phyloP scores from a whole-genome alignment of 192 early-diverging fungal genomes.

The Ambispora gerdemannii region DNA sequence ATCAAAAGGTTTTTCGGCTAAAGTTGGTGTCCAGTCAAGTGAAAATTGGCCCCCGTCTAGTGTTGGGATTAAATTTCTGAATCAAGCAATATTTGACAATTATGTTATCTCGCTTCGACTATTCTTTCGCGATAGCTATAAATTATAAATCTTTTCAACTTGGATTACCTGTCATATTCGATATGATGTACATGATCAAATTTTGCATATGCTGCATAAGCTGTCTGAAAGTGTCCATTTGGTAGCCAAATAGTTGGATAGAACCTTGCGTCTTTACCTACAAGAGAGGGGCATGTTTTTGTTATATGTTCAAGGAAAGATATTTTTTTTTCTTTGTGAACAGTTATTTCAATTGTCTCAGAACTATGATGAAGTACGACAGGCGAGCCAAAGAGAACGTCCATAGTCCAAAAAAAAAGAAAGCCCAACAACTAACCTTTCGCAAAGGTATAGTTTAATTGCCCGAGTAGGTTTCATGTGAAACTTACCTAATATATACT shows the following conservation, averaged over 20 bases:
- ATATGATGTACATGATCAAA: conserved; percentile 40
- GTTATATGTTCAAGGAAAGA: conserved; percentile 36
- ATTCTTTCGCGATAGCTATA: no score
- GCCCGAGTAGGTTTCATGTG: no score
- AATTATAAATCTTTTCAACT: not conserved
- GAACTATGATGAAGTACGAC: conserved; percentile 1
- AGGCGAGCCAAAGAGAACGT: conserved; percentile 6
- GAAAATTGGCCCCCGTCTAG: conserved; percentile 84
- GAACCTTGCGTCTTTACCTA: conserved; percentile 53
- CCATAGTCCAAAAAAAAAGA: no score
- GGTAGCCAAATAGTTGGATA: conserved; percentile 69
- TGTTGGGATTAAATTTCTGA: conserved; percentile 57
- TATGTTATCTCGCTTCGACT: no score
- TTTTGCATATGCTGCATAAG: conserved; percentile 53
- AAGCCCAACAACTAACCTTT: no score
- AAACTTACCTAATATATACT: no score
- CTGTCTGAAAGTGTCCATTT: conserved; percentile 80
- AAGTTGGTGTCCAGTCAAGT: conserved; percentile 80
- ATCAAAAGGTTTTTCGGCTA: conserved; percentile 50
- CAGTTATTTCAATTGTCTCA: not conserved
- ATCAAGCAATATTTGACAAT: no score
- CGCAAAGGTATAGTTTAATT: no score
- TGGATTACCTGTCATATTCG: conserved; percentile 61
- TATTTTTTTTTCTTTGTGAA: conserved; percentile 6
- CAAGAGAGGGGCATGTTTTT: conserved; percentile 53